Evolutionary conservation across 2,329 filamentous ascomycete genomes (phyloP).

Genomic region (Clonostachys byssicola): DNA sequence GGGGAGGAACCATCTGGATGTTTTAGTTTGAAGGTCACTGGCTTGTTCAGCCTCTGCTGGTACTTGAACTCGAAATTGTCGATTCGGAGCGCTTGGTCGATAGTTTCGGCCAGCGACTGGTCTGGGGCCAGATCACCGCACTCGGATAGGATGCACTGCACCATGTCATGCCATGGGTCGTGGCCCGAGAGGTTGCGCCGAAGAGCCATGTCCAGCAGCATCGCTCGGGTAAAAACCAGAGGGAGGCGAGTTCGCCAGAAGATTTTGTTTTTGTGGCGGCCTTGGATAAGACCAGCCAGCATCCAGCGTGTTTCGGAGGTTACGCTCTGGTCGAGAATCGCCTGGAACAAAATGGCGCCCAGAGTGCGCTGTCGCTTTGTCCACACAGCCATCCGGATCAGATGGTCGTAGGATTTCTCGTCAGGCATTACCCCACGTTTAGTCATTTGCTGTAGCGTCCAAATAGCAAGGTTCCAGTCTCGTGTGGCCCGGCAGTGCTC

Average conservation of each 20-base stretch:
- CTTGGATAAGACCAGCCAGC: conserved; percentile 16
- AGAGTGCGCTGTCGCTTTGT: conserved; percentile 20
- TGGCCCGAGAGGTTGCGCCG: not conserved
- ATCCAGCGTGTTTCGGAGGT: conserved; percentile 12
- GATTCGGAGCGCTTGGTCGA: not conserved
- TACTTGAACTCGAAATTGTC: too few relatives aligned
- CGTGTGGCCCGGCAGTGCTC: conserved; percentile 15
- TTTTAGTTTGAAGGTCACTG: too few relatives aligned
- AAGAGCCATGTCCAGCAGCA: conserved; percentile 10
- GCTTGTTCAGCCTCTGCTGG: too few relatives aligned
- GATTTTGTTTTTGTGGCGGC: conserved; percentile 8
- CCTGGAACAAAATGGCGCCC: conserved; percentile 24
- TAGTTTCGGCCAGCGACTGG: not conserved
- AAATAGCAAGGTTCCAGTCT: conserved; percentile 23
- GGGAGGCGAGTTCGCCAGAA: conserved; percentile 20
- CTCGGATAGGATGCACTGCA: not conserved
- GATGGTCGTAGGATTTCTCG: conserved; percentile 23
- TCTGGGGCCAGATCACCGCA: not conserved
- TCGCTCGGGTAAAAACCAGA: conserved; percentile 17
- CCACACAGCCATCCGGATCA: conserved; percentile 29
- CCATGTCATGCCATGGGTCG: not conserved
- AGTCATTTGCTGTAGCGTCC: conserved; percentile 17
- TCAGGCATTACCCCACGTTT: conserved; percentile 15
- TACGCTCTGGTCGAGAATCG: conserved; percentile 20
- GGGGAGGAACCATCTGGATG: too few relatives aligned